Evolutionary conservation across 2,329 filamentous ascomycete species (phyloP), one percentile per base, ranked within the genome.

Genomic region (Fusarium tjaetaba): DNA sequence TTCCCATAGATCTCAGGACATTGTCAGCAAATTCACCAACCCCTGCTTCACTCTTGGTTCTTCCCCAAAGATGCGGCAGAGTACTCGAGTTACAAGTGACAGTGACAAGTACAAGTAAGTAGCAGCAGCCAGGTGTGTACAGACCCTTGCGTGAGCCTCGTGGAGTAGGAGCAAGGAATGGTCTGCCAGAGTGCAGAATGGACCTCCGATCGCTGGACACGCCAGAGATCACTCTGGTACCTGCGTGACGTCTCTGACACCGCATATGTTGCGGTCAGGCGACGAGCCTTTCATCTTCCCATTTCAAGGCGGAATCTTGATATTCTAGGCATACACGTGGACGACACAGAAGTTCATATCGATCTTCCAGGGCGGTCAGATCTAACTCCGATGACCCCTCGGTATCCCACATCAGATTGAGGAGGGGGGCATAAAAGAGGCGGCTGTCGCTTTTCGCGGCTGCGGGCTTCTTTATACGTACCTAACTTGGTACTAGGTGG

Each of bases 111-210:
- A 52, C 67, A 70, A 62, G 67, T 61, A 60, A 77, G 68, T 53
- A 71, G 53, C 65, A 64, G 65, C 58, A 64, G 65, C 58, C 52
- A 65, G 67, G 71, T 69, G 68, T 62, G 65, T 62, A 61, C 57
- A 61, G 72, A 77, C 72, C 76, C 76, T 77, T 78, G 70, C 74
- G 72, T 73, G 76, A 74, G 61, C 63, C 69, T 76, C 76, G 71
- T 78, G 70, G 72, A 72, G 74, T 77, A 71, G 61, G 53, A 66
- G 45, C 65, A 57, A 49, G 45, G 55, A 56, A 72, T 64, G 62
- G 67, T 72, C 71, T 71, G 36, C 57, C 32, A 60, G 28, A 66
- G 53, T 67, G 62, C 62, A 71, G 52, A 58, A 64, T 62, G 59
- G 68, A 46, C 45, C 65, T 68, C 56, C 66, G 39, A 58, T 71